phyloP scores from a whole-genome alignment of 805 yeast genomes.

The Zygotorulaspora danielsina region DNA sequence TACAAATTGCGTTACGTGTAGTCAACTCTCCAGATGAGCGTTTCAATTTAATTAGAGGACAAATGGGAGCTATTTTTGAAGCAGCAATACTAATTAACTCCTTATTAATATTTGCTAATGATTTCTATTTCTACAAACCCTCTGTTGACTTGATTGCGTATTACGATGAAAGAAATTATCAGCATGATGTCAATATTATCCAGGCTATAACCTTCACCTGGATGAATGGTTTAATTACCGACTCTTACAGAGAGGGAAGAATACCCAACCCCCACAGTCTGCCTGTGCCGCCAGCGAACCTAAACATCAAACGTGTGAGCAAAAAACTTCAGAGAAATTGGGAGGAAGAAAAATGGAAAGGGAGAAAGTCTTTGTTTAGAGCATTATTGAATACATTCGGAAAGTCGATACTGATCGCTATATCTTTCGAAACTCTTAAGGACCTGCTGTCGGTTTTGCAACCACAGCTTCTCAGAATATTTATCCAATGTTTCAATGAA shows the following conservation, averaged over 20 bases:
- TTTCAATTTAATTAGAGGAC: conserved; percentile 22
- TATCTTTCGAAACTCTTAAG: conserved; percentile 38
- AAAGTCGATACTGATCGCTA: conserved; percentile 34
- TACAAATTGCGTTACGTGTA: conserved; percentile 27
- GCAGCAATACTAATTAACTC: conserved; percentile 33
- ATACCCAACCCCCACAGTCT: conserved; percentile 40
- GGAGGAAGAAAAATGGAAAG: conserved; percentile 35
- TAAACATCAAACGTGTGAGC: conserved; percentile 36
- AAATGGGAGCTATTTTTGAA: conserved; percentile 25
- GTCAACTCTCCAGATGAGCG: conserved; percentile 19
- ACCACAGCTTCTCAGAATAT: conserved; percentile 52
- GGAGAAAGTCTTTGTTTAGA: conserved; percentile 31
- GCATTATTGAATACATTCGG: conserved; percentile 42
- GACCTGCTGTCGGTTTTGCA: conserved; percentile 43
- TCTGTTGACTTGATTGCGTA: conserved; percentile 37
- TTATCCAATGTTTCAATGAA: conserved; percentile 45
- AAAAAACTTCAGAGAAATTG: conserved; percentile 35
- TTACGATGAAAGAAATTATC: conserved; percentile 34
- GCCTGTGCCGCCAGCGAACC: conserved; percentile 40
- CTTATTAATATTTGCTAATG: conserved; percentile 37
- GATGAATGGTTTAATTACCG: conserved; percentile 44
- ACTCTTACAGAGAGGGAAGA: conserved; percentile 39
- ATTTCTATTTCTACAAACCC: conserved; percentile 39
- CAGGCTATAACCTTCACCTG: conserved; percentile 43
- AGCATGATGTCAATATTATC: conserved; percentile 29